Percentiles rank a stretch among this genome's conserved stretches.
Evolutionary conservation across 208 protist genomes (phyloP).

Genomic region (Acanthamoeba lenticulata): DNA sequence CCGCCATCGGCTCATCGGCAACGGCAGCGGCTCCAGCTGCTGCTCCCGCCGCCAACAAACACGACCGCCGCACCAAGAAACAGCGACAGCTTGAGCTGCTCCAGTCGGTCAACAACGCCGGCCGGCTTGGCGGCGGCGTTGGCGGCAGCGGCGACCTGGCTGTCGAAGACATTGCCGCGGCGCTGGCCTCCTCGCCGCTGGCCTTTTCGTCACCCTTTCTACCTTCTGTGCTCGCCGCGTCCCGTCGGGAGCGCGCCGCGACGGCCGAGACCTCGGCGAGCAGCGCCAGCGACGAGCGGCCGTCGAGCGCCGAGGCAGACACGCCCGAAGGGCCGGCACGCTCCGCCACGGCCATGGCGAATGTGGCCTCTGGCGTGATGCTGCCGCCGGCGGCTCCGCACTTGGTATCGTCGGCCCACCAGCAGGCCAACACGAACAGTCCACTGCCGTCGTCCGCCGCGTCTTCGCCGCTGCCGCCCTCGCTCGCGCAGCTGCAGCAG

Average conservation of each 20-base stretch:
- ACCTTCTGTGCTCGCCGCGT: not conserved
- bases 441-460: not conserved
- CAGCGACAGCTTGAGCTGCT: conserved; percentile 18
- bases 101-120: not conserved
- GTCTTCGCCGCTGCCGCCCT: not conserved
- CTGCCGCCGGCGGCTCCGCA: not conserved
- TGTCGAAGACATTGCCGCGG: not conserved
- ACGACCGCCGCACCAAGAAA: not conserved
- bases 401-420: not conserved
- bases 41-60: not conserved
- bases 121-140: not conserved
- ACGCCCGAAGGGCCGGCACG: too few relatives aligned
- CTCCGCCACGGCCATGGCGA: too few relatives aligned
- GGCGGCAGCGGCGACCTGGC: not conserved
- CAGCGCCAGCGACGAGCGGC: not conserved
- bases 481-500: conserved; percentile 3
- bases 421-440: not conserved
- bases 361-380: not conserved
- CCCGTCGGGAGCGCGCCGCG: not conserved
- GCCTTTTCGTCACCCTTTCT: not conserved
- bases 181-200: not conserved
- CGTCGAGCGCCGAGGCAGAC: too few relatives aligned
- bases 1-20: not conserved
- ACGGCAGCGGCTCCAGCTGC: not conserved
- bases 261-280: not conserved